A percentile compares a stretch with the other conserved stretches of the same genome.
Evolutionary conservation across 202 grass and related monocot species (phyloP).

Genomic region (Alloteropsis angusta): DNA sequence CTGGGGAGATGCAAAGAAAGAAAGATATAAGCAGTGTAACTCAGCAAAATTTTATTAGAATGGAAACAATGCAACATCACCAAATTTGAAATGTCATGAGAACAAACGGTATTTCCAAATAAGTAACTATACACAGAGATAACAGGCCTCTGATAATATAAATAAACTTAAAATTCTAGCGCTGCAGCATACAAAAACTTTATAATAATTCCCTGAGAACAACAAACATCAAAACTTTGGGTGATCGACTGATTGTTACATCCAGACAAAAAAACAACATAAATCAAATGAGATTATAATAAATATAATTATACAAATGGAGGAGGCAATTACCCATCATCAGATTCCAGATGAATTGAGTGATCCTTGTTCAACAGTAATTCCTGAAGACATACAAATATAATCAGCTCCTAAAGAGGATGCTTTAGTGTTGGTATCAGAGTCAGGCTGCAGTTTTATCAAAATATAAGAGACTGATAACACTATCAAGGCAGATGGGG

Average conservation of each 20-base stretch:
- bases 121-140: neutral
- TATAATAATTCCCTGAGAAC: neutral
- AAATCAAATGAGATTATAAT: neutral
- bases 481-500: neutral
- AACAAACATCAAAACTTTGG: neutral
- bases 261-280: neutral
- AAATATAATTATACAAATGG: neutral
- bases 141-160: neutral
- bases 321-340: constrained; percentile 50
- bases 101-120: constrained; percentile 1
- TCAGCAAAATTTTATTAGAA: constrained; percentile 9
- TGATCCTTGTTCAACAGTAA: constrained; percentile 66
- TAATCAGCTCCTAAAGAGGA: constrained; percentile 17
- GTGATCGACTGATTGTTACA: constrained; percentile 1
- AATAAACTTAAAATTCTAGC: neutral
- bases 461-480: constrained; percentile 3
- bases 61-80: neutral
- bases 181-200: neutral
- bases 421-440: neutral
- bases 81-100: constrained; percentile 20
- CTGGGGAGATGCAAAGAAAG: constrained; percentile 31
- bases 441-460: neutral
- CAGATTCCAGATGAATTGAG: constrained; percentile 45
- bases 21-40: constrained; percentile 22
- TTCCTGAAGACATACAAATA: constrained; percentile 48